Evolutionary conservation across 306 rosid species (phyloP).

Genomic region (Urtica urens): DNA sequence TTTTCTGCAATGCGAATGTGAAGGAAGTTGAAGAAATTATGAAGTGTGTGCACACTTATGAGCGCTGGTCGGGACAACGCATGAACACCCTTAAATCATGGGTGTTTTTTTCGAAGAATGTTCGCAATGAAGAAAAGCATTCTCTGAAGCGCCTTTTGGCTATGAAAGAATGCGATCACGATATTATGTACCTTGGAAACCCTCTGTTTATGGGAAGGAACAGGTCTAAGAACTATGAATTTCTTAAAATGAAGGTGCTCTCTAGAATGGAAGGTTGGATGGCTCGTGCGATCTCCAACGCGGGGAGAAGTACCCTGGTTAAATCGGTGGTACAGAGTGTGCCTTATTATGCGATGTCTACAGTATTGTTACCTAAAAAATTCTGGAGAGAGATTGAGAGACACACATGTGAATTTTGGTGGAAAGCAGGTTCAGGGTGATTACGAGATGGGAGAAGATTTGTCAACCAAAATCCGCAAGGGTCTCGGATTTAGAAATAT

Average conservation of each 20-base stretch:
- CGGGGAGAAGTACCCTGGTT: not conserved
- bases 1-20: not conserved
- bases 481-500: no score
- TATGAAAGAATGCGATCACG: not conserved
- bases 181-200: not conserved
- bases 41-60: not conserved
- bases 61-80: not conserved
- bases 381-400: no score
- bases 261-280: not conserved
- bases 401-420: no score
- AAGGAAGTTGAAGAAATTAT: not conserved
- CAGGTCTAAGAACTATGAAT: not conserved
- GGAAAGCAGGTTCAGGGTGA: no score
- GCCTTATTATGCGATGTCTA: not conserved
- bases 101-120: no score
- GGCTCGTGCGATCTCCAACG: not conserved
- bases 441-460: no score
- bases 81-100: not conserved
- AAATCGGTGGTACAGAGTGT: not conserved
- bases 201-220: not conserved
- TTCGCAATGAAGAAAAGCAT: no score
- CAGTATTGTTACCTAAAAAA: not conserved
- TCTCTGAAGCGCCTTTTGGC: no score
- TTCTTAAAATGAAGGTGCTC: not conserved
- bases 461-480: no score